Base-by-base conservation (phyloP, 2,329 filamentous ascomycete genomes). In the Calycina marina region DNA sequence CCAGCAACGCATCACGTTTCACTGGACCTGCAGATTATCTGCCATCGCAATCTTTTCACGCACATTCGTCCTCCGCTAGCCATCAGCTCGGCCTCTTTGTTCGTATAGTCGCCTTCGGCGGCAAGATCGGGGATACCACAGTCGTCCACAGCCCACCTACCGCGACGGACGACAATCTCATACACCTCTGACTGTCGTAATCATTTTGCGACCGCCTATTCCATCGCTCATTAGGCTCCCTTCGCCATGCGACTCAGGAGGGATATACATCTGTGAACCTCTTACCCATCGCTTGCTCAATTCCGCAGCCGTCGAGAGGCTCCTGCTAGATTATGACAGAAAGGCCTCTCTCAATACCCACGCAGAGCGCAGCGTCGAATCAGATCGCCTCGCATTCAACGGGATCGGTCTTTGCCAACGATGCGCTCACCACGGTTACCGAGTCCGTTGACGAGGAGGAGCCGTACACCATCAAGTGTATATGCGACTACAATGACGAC, bases 401-500 rank as follows among this genome's bases (percentile, higher is more conserved):
- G 12, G 31, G 36, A 18, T 36, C 43, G 14, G 38, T 40, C 31
- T 41, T 44, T 24, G 25, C 38, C 20, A 8, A 22, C n/a, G 40
- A 40, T 34, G 49, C 50, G 46, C 46, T 44, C 42, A 45, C 36
- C 25, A 36, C 40, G 25, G 37, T 45, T 32, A 56, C 57, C 45
- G 67, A 77, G 57, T 55, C 58, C 35, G 58, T 55, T 49, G 73
- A 77, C 41, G 80, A 86, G 58, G 80, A 88, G 57, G 79, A 79
- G 9, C 14, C 16, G 12, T 93, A 92, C 57, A 92, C 83, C 38
- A 94, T 96, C 63, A 93, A 92, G 66, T 98, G 90, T 69, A 93
- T 96, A 48, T 98, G 90, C 61, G 76, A 76, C 55, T 94, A 80
- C 58, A 64, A 74, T 55, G 85, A 93, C 62, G 90, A 98, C 65